Percentiles rank a stretch among this genome's conserved stretches.
These are phyloP conservation scores for Singerocomus rubriflavus DNA, from an alignment of 1,284 basidiomycete genomes.

Conservation along the genomic window DNA sequence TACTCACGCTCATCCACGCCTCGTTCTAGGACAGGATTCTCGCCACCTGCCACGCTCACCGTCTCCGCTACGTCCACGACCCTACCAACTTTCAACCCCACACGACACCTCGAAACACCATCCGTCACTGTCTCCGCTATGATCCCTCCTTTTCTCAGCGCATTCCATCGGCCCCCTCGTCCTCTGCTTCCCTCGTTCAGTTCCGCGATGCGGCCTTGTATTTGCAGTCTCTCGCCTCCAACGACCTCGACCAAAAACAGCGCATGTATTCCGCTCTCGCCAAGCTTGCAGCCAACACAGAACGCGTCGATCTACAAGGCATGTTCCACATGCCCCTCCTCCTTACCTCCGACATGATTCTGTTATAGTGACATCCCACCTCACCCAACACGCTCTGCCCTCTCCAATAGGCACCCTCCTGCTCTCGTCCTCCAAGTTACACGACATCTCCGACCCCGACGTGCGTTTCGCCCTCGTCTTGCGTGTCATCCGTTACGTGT, in stretches of 20 bases:
- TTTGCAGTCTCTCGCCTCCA: conserved; percentile 28
- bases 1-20: conserved; percentile 2
- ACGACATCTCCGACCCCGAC: conserved; percentile 34
- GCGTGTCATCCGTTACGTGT: conserved; percentile 65
- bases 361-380: conserved; percentile 36
- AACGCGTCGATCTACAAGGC: conserved; percentile 38
- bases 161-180: conserved; percentile 26
- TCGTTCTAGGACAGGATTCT: conserved; percentile 61
- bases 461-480: conserved; percentile 49
- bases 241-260: conserved; percentile 32
- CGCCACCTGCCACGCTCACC: conserved; percentile 64
- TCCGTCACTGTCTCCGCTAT: conserved; percentile 46
- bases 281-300: conserved; percentile 32
- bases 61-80: conserved; percentile 60
- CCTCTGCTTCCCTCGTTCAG: conserved; percentile 29
- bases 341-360: conserved; percentile 16
- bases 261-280: conserved; percentile 37
- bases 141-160: conserved; percentile 18
- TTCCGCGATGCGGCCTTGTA: conserved; percentile 32
- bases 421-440: conserved; percentile 38
- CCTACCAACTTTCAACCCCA: conserved; percentile 69
- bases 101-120: conserved; percentile 64
- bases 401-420: conserved; percentile 53
- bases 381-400: conserved; percentile 35
- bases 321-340: conserved; percentile 7